phyloP scores from a whole-genome alignment of 2,329 filamentous ascomycete genomes.

The Dactylonectria estremocensis region DNA sequence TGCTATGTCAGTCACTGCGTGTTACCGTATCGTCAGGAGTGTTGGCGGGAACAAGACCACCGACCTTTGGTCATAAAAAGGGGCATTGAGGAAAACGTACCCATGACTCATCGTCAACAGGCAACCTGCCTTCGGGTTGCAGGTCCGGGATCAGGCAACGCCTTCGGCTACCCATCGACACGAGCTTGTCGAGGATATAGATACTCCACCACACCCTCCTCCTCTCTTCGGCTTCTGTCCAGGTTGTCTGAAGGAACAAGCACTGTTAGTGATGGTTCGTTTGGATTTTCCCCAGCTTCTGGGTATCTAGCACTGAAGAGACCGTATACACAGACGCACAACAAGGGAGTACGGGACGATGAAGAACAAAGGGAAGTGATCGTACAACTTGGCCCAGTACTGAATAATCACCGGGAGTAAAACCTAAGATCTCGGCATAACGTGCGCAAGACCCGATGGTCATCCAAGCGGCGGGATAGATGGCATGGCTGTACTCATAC shows the following conservation, averaged over 20 bases:
- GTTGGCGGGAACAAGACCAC: too few species aligned
- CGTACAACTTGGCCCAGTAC: too few species aligned
- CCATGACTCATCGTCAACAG: too few species aligned
- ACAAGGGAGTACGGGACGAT: too few species aligned
- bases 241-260: conserved; percentile 53
- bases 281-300: not conserved
- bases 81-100: too few species aligned
- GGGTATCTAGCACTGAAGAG: not conserved
- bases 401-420: conserved; percentile 49
- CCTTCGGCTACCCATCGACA: conserved; percentile 47
- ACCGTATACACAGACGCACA: conserved; percentile 28
- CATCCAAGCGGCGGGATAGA: conserved; percentile 67
- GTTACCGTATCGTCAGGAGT: too few species aligned
- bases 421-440: conserved; percentile 61
- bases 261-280: too few species aligned
- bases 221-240: conserved; percentile 64
- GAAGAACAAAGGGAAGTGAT: too few species aligned
- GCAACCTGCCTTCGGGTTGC: too few species aligned
- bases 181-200: conserved; percentile 60
- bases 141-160: too few species aligned
- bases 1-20: too few species aligned
- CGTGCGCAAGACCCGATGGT: conserved; percentile 61
- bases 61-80: too few species aligned
- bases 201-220: conserved; percentile 65
- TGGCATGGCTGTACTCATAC: conserved; percentile 64